Base-by-base conservation (phyloP, 208 protist genomes). In the Wallacemonas rigidus region DNA sequence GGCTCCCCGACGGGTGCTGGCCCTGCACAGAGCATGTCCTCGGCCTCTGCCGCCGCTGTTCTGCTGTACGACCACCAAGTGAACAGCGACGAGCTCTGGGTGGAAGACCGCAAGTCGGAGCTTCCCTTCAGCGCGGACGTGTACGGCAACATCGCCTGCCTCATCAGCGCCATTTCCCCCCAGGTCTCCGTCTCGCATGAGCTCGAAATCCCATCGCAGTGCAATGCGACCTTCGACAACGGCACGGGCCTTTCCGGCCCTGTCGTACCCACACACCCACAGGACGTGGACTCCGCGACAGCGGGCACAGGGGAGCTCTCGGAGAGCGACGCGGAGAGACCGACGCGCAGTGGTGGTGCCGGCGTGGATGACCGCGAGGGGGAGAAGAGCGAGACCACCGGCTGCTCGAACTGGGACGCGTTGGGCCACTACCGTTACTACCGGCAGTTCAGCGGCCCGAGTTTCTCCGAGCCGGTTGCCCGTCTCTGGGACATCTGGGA, bases 131-230 rank as follows among this genome's bases (percentile, higher is more conserved):
- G 83, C 69, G 45, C 72, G 7, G 8, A 56, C 17, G 65, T 72
- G 3, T 93, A 87, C 58, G 91, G 91, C 67, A 95, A 95, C 67
- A 80, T 91, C 26, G 88, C 82, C 48, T 92, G 82, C 57, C 79
- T 95, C 43, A 71, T 95, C 35, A 50, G 90, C 55, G 77, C 88
- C 54, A 63, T 94, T 60, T 81, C 88, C 2, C 91, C 91, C 7
- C 63, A 81, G 68, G 85, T 94, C 35, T 72, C 76, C 39, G 77
- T 91, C 12, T 62, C 71, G 14, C 72, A 82, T 51, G 65, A 83
- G n/a, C 40, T 88, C 2, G 84, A 87, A 62, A 82, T 80, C 15
- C 72, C 80, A 4, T 76, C 69, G 51, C 60, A 84, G 43, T 65
- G 60, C 55, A 84, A 83, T 47, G 17, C 67, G 15, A 48, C 26